Evolutionary conservation across 1,284 basidiomycete species (phyloP).

Genomic region (Testicularia cyperi): DNA sequence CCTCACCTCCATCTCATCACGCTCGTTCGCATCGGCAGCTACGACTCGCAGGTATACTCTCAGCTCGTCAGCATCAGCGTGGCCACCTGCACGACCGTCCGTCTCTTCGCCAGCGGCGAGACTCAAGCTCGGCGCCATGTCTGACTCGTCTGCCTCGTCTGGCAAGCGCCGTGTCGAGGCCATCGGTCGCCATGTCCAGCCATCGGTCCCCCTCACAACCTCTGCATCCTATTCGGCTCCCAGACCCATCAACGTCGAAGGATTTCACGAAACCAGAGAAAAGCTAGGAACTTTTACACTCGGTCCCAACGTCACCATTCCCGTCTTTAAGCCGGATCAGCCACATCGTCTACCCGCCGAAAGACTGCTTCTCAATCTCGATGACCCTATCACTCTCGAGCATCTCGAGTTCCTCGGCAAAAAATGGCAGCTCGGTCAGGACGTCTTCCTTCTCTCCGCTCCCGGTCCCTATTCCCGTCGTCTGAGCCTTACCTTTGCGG

Average conservation of each 20-base stretch:
- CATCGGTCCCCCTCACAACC: conserved; percentile 19
- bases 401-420: conserved; percentile 58
- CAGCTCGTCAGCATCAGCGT: too few relatives aligned
- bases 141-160: conserved; percentile 9
- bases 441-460: conserved; percentile 57
- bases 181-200: conserved; percentile 31
- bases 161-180: conserved; percentile 26
- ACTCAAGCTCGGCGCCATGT: too few relatives aligned
- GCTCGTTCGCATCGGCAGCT: too few relatives aligned
- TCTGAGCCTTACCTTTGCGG: conserved; percentile 59
- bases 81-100: too few relatives aligned
- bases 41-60: too few relatives aligned
- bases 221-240: conserved; percentile 12
- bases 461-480: conserved; percentile 61
- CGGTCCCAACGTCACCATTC: conserved; percentile 53
- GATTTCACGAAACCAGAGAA: conserved; percentile 19
- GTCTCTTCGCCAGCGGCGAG: too few relatives aligned
- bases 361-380: conserved; percentile 50
- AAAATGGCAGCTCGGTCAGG: conserved; percentile 58
- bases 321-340: conserved; percentile 47
- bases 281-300: conserved; percentile 51
- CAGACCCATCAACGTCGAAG: conserved; percentile 2
- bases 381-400: conserved; percentile 54
- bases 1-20: too few relatives aligned
- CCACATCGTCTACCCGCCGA: conserved; percentile 44